Evolutionary conservation across 352 stramenopile genomes (phyloP).

Genomic region (Saprolegnia diclina): DNA sequence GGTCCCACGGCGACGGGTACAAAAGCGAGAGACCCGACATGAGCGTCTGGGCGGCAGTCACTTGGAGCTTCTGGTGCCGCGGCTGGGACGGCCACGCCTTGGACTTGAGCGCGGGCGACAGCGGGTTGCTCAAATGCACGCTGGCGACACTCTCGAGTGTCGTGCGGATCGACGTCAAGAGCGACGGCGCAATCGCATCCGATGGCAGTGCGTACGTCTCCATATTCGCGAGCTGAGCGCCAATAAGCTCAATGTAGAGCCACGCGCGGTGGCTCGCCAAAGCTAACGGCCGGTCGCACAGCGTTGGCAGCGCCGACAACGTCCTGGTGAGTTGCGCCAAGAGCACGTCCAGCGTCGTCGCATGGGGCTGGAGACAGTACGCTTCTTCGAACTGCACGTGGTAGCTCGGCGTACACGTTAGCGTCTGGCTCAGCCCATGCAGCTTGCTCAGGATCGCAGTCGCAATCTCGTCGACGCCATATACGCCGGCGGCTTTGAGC

Average conservation of each 20-base stretch:
- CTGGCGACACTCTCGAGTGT: slow-evolving; percentile 44
- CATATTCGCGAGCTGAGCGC: neutral
- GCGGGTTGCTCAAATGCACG: slow-evolving; percentile 9
- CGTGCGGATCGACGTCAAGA: neutral
- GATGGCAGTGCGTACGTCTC: neutral
- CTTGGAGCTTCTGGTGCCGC: slow-evolving; percentile 35
- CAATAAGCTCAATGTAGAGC: slow-evolving; percentile 1
- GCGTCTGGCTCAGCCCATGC: neutral
- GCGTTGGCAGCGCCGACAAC: neutral
- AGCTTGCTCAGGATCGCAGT: slow-evolving; percentile 28
- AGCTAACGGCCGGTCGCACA: neutral
- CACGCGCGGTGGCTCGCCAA: neutral
- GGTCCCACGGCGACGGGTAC: slow-evolving; percentile 56
- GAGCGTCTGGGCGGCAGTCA: slow-evolving; percentile 56
- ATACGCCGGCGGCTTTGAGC: neutral
- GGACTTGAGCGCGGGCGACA: slow-evolving; percentile 16
- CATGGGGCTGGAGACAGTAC: slow-evolving; percentile 60
- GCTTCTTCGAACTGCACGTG: slow-evolving; percentile 60
- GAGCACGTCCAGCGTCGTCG: slow-evolving; percentile 44
- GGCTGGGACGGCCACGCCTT: slow-evolving; percentile 28
- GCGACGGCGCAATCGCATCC: neutral
- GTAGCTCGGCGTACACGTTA: neutral
- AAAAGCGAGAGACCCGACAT: slow-evolving; percentile 55
- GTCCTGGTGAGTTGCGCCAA: slow-evolving; percentile 41
- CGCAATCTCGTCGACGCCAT: slow-evolving; percentile 30